phyloP scores from a whole-genome alignment of 2,329 filamentous ascomycete genomes.

The Coniella vitis region DNA sequence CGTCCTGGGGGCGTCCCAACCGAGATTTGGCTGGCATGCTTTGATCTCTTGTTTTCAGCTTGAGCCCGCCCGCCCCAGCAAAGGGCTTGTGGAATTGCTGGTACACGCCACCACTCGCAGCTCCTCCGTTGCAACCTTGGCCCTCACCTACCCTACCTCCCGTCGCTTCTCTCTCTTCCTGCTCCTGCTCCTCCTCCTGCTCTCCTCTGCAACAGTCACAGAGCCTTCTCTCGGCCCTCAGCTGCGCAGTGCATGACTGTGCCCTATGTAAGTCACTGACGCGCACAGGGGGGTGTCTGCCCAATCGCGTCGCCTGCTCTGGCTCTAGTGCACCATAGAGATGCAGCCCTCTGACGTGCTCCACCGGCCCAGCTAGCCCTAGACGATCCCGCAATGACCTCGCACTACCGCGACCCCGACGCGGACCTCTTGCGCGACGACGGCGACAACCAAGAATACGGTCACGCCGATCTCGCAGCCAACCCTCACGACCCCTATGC shows the following conservation, averaged over 20 bases:
- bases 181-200: background rate
- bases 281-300: background rate
- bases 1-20: no score
- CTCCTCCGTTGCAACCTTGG: no score
- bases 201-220: no score
- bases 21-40: no score
- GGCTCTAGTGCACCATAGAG: no score
- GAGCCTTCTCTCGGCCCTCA: no score
- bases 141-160: background rate
- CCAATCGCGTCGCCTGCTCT: constrained; percentile 1
- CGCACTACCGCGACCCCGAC: constrained; percentile 8
- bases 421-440: constrained; percentile 16
- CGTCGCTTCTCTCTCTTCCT: background rate
- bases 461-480: constrained; percentile 19
- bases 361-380: constrained; percentile 3
- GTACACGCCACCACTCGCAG: background rate
- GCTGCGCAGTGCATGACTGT: background rate
- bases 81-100: no score
- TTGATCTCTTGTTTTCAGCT: background rate
- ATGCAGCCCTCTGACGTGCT: constrained; percentile 3
- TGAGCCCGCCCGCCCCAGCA: no score
- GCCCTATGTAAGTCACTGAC: constrained; percentile 1
- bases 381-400: constrained; percentile 6
- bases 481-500: constrained; percentile 45
- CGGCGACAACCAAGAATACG: no score